A percentile compares a stretch with the other conserved stretches of the same genome.
These are phyloP conservation scores for Phytophthora fragariae DNA, from an alignment of 352 stramenopile genomes.

Conservation along the genomic window DNA sequence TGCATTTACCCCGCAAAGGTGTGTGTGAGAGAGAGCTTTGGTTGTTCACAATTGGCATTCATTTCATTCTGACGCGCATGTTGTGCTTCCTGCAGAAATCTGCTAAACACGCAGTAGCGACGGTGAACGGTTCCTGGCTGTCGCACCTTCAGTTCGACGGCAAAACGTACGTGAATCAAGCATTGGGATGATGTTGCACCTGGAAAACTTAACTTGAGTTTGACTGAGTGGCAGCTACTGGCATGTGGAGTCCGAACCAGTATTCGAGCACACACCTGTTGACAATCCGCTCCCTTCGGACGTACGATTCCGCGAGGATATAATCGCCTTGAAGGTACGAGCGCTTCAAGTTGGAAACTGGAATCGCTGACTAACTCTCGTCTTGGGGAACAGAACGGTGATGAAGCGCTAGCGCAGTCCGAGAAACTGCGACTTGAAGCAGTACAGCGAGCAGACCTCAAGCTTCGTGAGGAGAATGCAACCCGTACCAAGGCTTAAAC, in stretches of 20 bases:
- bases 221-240: slow-evolving; percentile 53
- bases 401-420: slow-evolving; percentile 62
- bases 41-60: not conserved
- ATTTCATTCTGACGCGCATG: not conserved
- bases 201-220: not conserved
- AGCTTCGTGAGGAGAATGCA: slow-evolving; percentile 38
- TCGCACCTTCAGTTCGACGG: slow-evolving; percentile 75
- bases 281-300: slow-evolving; percentile 60
- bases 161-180: slow-evolving; percentile 51
- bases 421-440: slow-evolving; percentile 80
- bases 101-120: slow-evolving; percentile 52
- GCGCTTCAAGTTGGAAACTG: not conserved
- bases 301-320: slow-evolving; percentile 69
- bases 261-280: slow-evolving; percentile 61
- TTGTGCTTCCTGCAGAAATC: slow-evolving; percentile 39
- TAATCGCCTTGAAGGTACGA: slow-evolving; percentile 60
- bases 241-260: slow-evolving; percentile 75
- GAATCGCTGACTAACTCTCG: not conserved
- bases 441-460: slow-evolving; percentile 67
- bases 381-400: slow-evolving; percentile 42
- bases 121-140: slow-evolving; percentile 71
- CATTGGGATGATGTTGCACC: not conserved
- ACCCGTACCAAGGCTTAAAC: slow-evolving; percentile 10
- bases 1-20: slow-evolving; percentile 64
- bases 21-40: not conserved